Evolutionary conservation across 495 filamentous ascomycete genomes (phyloP), one percentile per base, ranked within the genome.

Genomic region (Neurospora sp.): DNA sequence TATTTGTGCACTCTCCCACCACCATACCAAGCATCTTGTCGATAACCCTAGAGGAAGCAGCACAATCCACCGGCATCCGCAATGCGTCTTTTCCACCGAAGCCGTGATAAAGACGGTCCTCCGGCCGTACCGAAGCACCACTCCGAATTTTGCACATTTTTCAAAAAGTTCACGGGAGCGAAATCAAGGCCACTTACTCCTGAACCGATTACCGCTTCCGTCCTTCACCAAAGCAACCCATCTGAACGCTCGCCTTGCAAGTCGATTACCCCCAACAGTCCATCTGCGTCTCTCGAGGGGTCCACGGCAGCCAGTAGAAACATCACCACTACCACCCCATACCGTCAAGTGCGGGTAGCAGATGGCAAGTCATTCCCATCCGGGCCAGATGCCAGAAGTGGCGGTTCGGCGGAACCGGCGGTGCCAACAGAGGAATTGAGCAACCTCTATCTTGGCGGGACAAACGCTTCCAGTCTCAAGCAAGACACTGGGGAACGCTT

Each of bases 311-410:
- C 45, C 8, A 53, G n/a, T 22, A 20, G 2, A 53, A 53, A 9
- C 20, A n/a, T 22, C 9, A 22, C n/a, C 8, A 53, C 45, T 2
- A 10, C 1, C 1, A 0, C 10, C 8, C 8, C 45, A 14, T 22
- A 4, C 20, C 2, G 10, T 22, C 45, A 27, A 27, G 8, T n/a
- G 2, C 42, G 8, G 16, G 18, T n/a, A 6, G 7, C 42, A 44
- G 42, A 45, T 20, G 42, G 7, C 42, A 0, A 45, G 3, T 3
- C 42, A 45, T 9, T 4, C 18, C 18, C 18, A 20, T 45, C 42
- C 0, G 0, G 0, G 0, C 3, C 7, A 1, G 42, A n/a, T 3
- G 18, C 42, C 18, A n/a, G 8, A n/a, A 45, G 0, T 0, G 7
- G 18, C 0, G 22, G 22, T 22, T 22, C 22, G 22, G 22, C 22